Evolutionary conservation across 2,329 filamentous ascomycete genomes (phyloP).

Genomic region (Gnomoniopsis smithogilvyi): DNA sequence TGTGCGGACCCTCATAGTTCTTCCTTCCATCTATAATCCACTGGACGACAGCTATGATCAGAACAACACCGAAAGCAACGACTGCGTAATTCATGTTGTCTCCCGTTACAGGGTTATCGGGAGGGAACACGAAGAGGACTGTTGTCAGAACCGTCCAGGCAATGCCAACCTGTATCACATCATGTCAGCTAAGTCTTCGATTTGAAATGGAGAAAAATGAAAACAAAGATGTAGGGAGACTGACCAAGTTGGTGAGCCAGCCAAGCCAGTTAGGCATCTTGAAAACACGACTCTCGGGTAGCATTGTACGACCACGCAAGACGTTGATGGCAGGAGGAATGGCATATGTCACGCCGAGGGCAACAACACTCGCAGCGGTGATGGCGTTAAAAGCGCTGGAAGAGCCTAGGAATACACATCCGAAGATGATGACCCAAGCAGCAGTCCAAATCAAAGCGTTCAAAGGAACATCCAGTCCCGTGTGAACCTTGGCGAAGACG

Average conservation of each 20-base stretch:
- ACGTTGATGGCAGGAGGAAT: conserved; percentile 71
- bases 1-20: conserved; percentile 38
- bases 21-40: conserved; percentile 50
- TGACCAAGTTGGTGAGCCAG: conserved; percentile 29
- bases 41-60: conserved; percentile 39
- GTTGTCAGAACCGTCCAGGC: conserved; percentile 68
- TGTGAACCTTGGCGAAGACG: conserved; percentile 60
- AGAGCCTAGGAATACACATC: conserved; percentile 67
- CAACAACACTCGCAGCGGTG: conserved; percentile 67
- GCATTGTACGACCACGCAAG: conserved; percentile 60
- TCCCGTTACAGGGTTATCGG: conserved; percentile 58
- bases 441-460: conserved; percentile 63
- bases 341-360: conserved; percentile 69
- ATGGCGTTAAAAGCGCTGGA: conserved; percentile 69
- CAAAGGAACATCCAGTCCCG: conserved; percentile 59
- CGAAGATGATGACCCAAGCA: conserved; percentile 62
- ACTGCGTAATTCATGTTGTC: conserved; percentile 65
- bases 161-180: conserved; percentile 46
- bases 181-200: conserved; percentile 28
- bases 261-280: conserved; percentile 32
- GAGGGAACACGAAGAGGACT: conserved; percentile 72
- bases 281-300: conserved; percentile 49
- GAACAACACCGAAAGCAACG: conserved; percentile 45
- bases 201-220: no score
- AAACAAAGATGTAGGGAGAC: background rate